These are phyloP conservation scores for Trametes villosa DNA, from an alignment of 768 basidiomycete genomes.

Conservation along the genomic window DNA sequence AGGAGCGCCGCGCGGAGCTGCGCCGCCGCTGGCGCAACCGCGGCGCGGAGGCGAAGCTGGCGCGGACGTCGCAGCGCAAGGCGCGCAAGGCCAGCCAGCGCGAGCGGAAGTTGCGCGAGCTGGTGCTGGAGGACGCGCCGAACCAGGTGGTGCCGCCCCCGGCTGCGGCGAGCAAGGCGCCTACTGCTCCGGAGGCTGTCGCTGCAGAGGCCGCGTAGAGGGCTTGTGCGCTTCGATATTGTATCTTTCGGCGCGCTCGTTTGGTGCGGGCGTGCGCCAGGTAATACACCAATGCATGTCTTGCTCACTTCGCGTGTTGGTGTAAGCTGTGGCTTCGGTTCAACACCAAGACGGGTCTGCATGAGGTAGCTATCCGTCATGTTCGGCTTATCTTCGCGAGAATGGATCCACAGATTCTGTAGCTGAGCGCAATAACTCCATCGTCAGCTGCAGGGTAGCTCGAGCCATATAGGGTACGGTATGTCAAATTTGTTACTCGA, in stretches of 20 bases:
- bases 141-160: constrained; percentile 39
- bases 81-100: constrained; percentile 2
- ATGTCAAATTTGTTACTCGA: too few species aligned
- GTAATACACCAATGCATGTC: constrained; percentile 10
- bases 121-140: constrained; percentile 34
- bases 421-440: too few species aligned
- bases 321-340: not conserved
- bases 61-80: constrained; percentile 27
- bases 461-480: too few species aligned
- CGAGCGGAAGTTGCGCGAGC: constrained; percentile 33
- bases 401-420: too few species aligned
- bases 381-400: too few species aligned
- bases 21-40: constrained; percentile 57
- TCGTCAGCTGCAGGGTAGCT: too few species aligned
- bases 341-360: too few species aligned
- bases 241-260: not conserved
- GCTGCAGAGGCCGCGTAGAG: not conserved
- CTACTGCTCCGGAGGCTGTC: not conserved
- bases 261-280: not conserved
- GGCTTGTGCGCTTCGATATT: not conserved
- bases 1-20: constrained; percentile 61
- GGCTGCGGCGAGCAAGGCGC: constrained; percentile 9
- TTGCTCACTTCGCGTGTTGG: not conserved
- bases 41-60: constrained; percentile 34
- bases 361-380: too few species aligned